Conservation (phyloP, 148 eudicot genomes). For the Amaranthus palmeri region DNA sequence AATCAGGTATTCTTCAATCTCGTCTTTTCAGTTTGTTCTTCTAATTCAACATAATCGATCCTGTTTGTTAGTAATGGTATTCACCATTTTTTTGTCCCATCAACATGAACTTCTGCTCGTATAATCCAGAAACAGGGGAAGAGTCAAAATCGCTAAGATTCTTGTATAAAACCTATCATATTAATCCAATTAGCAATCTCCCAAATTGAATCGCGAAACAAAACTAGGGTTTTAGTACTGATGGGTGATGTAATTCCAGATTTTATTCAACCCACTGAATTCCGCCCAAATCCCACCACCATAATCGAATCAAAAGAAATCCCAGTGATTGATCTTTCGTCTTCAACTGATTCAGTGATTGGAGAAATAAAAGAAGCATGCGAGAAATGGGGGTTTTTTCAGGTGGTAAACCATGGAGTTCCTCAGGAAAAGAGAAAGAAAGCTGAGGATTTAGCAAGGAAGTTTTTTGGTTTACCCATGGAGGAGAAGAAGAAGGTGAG, state of each 20-base stretch:
- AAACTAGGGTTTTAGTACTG: background rate
- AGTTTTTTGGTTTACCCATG: conserved; percentile 37
- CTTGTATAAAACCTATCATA: background rate
- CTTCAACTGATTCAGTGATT: conserved; percentile 15
- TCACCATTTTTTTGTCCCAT: no score
- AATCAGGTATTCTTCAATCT: no score
- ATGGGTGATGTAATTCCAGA: conserved; percentile 48
- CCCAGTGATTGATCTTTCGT: conserved; percentile 53
- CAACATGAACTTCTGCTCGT: background rate
- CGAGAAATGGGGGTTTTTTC: conserved; percentile 62
- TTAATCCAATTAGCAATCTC: background rate
- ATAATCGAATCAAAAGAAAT: conserved; percentile 34
- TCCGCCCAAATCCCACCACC: conserved; percentile 31
- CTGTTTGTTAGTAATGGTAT: no score
- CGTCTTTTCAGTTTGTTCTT: no score
- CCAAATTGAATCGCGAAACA: background rate
- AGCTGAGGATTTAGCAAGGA: conserved; percentile 29
- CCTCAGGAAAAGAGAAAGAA: conserved; percentile 30
- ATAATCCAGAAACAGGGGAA: background rate
- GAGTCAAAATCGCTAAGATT: background rate
- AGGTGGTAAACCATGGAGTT: conserved; percentile 64
- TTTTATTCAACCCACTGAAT: conserved; percentile 49
- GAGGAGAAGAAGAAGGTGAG: conserved; percentile 56
- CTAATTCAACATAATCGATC: no score
- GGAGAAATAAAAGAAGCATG: conserved; percentile 45